Percentiles rank a stretch among this genome's conserved stretches.
Evolutionary conservation across 225 moss, liverwort and hornwort genomes (phyloP).

Genomic region (Lunularia cruciata): DNA sequence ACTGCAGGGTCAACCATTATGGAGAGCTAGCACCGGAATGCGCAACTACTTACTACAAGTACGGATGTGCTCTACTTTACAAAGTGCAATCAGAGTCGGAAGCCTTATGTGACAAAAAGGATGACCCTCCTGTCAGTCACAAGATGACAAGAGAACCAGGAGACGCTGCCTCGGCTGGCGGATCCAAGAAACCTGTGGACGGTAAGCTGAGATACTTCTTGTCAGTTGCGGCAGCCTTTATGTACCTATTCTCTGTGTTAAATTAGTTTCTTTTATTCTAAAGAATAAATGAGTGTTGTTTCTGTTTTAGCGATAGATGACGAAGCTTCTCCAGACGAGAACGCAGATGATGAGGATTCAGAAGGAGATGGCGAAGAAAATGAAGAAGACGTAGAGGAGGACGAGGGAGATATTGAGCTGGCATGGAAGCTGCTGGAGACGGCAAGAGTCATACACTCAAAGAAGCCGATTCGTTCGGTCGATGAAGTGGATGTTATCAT

Average conservation of each 20-base stretch:
- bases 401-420: slow-evolving; percentile 76
- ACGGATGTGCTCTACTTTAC: slow-evolving; percentile 85
- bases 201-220: slow-evolving; percentile 4
- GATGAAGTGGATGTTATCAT: slow-evolving; percentile 89
- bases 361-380: slow-evolving; percentile 53
- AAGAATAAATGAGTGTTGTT: too few species aligned
- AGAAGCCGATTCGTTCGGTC: slow-evolving; percentile 56
- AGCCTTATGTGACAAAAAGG: slow-evolving; percentile 59
- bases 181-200: slow-evolving; percentile 33
- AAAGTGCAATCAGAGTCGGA: slow-evolving; percentile 88
- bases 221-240: background rate
- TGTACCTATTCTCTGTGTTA: background rate
- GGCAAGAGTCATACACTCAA: slow-evolving; percentile 87
- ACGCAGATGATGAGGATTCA: slow-evolving; percentile 16
- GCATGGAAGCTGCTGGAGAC: slow-evolving; percentile 96
- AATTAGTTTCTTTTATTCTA: background rate
- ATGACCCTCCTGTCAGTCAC: slow-evolving; percentile 12
- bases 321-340: slow-evolving; percentile 52
- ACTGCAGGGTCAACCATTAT: slow-evolving; percentile 64
- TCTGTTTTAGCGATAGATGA: slow-evolving; percentile 36
- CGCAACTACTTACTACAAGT: slow-evolving; percentile 76
- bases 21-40: slow-evolving; percentile 86
- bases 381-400: slow-evolving; percentile 65
- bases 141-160: slow-evolving; percentile 29
- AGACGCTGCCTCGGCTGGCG: slow-evolving; percentile 43